These are phyloP conservation scores for Chloroidium sp. DNA, from an alignment of 163 green algal genomes.

Conservation along the genomic window DNA sequence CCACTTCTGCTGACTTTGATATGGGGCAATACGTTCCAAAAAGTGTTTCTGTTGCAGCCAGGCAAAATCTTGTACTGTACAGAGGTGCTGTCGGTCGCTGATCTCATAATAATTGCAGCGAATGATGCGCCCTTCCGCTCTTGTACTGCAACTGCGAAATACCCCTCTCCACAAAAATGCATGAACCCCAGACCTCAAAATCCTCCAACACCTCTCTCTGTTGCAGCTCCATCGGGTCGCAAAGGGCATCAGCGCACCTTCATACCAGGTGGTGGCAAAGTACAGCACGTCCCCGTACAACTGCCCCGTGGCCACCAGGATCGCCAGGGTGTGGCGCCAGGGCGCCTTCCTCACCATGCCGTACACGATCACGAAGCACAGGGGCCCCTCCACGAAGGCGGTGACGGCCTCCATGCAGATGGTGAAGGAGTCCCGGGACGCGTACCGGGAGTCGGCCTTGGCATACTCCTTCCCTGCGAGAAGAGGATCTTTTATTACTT, in stretches of 20 bases:
- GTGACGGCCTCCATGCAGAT: conserved; percentile 81
- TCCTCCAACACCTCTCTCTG: no score
- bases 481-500: no score
- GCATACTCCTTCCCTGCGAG: conserved; percentile 83
- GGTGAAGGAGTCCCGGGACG: conserved; percentile 72
- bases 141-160: no score
- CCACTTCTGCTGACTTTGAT: no score
- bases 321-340: conserved; percentile 58
- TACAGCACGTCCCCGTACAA: conserved; percentile 89
- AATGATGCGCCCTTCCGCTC: no score
- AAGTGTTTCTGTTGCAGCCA: no score
- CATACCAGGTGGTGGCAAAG: conserved; percentile 68
- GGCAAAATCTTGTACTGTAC: no score
- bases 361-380: conserved; percentile 57
- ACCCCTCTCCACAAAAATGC: no score
- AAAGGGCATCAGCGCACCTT: conserved; percentile 32
- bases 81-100: no score
- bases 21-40: no score
- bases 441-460: conserved; percentile 84
- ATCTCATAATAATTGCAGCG: no score
- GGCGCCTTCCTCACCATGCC: conserved; percentile 45
- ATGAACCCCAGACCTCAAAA: no score
- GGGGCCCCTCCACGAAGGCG: conserved; percentile 72
- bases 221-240: not conserved
- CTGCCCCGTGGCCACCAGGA: conserved; percentile 72